A percentile compares a stretch with the other conserved stretches of the same genome.
phyloP scores from a whole-genome alignment of 208 protist genomes.

The Jaenimonas drosophilae region DNA sequence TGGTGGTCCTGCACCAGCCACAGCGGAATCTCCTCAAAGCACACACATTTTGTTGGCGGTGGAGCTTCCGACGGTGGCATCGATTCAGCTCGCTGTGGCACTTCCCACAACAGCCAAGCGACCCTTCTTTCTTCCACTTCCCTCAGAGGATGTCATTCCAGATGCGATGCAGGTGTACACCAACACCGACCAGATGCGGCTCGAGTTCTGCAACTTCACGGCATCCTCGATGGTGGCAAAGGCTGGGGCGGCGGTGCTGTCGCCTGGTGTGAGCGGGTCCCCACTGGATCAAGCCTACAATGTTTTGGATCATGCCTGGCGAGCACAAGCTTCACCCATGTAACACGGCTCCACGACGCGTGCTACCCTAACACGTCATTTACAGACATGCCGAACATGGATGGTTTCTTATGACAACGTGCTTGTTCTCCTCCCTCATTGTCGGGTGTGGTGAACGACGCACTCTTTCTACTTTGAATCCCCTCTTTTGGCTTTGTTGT shows the following conservation, averaged over 20 bases:
- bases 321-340: too few relatives aligned
- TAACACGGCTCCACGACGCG: too few relatives aligned
- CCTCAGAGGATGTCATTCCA: constrained; percentile 41
- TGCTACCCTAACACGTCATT: too few relatives aligned
- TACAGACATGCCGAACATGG: too few relatives aligned
- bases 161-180: constrained; percentile 66
- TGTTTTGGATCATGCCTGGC: constrained; percentile 82
- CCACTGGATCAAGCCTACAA: constrained; percentile 68
- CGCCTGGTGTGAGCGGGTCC: constrained; percentile 30
- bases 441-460: too few relatives aligned
- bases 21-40: too few relatives aligned
- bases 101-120: constrained; percentile 32
- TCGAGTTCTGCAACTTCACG: constrained; percentile 75
- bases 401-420: too few relatives aligned
- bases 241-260: constrained; percentile 29
- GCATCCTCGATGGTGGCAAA: constrained; percentile 21
- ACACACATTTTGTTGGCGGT: constrained; percentile 56
- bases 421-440: too few relatives aligned
- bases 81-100: constrained; percentile 42
- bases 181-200: constrained; percentile 27
- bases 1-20: not conserved
- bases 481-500: constrained; percentile 1
- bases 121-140: constrained; percentile 62
- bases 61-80: constrained; percentile 41
- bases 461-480: not conserved